phyloP scores from a whole-genome alignment of 768 basidiomycete species.

The Pulveroboletus sp. region DNA sequence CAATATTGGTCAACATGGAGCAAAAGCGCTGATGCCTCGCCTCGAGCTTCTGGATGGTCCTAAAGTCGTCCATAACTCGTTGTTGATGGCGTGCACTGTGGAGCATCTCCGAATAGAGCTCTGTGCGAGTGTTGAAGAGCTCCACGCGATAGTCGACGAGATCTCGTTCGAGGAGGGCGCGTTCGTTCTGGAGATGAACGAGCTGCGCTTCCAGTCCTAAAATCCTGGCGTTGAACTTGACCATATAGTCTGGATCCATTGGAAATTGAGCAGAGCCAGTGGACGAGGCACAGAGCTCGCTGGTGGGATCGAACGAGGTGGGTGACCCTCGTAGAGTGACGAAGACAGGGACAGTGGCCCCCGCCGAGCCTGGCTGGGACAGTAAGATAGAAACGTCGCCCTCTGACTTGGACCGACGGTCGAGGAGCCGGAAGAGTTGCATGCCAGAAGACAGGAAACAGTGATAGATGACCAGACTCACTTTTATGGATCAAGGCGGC shows the following conservation, averaged over 20 bases:
- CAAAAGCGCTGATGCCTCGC: constrained; percentile 21
- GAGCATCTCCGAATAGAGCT: constrained; percentile 29
- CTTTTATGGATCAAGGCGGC: constrained; percentile 19
- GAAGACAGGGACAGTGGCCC: constrained; percentile 18
- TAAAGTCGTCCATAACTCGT: constrained; percentile 18
- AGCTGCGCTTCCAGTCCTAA: constrained; percentile 14
- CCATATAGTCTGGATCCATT: neutral
- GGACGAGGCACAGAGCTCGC: constrained; percentile 17
- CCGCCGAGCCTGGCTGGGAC: neutral
- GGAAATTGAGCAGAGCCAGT: neutral
- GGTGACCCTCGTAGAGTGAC: constrained; percentile 18
- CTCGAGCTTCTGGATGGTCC: constrained; percentile 26
- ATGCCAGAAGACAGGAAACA: constrained; percentile 21
- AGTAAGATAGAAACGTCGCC: constrained; percentile 31
- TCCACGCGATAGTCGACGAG: constrained; percentile 25
- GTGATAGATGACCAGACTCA: neutral
- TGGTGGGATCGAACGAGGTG: constrained; percentile 23
- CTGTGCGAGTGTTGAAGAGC: constrained; percentile 26
- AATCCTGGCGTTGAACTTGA: constrained; percentile 6
- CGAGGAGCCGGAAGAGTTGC: constrained; percentile 45
- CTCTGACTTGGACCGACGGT: constrained; percentile 46
- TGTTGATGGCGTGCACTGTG: constrained; percentile 25
- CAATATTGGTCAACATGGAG: constrained; percentile 23
- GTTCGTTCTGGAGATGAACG: constrained; percentile 11
- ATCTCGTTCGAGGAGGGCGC: constrained; percentile 21